Conservation (phyloP, 306 rosid species). For the Pyrus communis region DNA sequence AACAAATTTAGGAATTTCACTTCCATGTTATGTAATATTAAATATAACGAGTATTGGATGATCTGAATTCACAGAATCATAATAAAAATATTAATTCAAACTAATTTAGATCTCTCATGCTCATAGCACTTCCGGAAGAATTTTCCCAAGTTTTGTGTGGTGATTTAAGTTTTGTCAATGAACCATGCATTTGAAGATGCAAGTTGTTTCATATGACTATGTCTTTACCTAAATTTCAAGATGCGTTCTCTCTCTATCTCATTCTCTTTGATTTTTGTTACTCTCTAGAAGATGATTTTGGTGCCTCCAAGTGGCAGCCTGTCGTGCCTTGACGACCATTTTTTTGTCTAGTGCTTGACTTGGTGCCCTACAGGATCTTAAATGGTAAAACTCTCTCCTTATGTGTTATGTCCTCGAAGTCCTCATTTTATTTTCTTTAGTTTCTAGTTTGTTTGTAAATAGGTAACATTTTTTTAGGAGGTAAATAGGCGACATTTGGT, state of each 20-base stretch:
- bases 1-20: not conserved
- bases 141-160: not conserved
- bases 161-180: not conserved
- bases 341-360: conserved; percentile 40
- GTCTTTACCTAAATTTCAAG: not conserved
- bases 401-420: not conserved
- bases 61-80: too few relatives aligned
- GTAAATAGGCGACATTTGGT: not conserved
- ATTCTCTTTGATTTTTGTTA: not conserved
- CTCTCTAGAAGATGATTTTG: conserved; percentile 23
- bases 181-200: not conserved
- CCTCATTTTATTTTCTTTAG: not conserved
- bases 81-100: too few relatives aligned
- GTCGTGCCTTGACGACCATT: conserved; percentile 21
- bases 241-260: not conserved
- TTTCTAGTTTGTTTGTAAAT: not conserved
- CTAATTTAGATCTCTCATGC: too few relatives aligned
- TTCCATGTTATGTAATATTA: too few relatives aligned
- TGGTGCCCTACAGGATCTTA: not conserved
- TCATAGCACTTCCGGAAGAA: too few relatives aligned
- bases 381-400: not conserved
- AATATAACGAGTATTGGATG: too few relatives aligned
- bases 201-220: not conserved
- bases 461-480: not conserved
- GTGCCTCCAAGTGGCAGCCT: conserved; percentile 69